Evolutionary conservation across 2,329 filamentous ascomycete species (phyloP).

Genomic region (Monosporascus sp.): DNA sequence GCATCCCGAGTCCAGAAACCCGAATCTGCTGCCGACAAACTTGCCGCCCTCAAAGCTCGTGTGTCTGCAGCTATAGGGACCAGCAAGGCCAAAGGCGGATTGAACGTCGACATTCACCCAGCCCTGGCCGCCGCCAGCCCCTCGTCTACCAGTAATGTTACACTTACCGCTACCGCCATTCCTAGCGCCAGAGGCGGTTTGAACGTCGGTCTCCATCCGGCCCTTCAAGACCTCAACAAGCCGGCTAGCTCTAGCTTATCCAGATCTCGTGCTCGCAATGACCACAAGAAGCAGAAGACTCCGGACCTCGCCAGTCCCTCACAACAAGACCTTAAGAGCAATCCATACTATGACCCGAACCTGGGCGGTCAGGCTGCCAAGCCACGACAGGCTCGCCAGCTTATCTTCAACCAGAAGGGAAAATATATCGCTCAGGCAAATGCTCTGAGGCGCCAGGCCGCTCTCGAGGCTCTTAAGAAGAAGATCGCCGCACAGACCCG

Average conservation of each 20-base stretch:
- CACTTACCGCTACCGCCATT: background rate
- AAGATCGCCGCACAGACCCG: slow-evolving; percentile 81
- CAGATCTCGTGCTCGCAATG: slow-evolving; percentile 13
- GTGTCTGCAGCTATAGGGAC: slow-evolving; percentile 68
- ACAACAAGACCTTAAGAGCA: slow-evolving; percentile 37
- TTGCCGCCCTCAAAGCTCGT: slow-evolving; percentile 74
- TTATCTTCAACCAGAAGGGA: slow-evolving; percentile 90
- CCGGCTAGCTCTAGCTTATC: slow-evolving; percentile 14
- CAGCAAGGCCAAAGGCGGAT: slow-evolving; percentile 40
- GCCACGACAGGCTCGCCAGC: slow-evolving; percentile 64
- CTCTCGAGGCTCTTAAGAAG: slow-evolving; percentile 91
- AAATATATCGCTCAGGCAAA: slow-evolving; percentile 96
- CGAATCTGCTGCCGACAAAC: slow-evolving; percentile 55
- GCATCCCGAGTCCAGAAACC: slow-evolving; percentile 50
- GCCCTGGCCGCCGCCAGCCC: background rate
- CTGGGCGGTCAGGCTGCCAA: slow-evolving; percentile 56
- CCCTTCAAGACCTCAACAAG: slow-evolving; percentile 36
- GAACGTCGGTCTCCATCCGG: slow-evolving; percentile 60
- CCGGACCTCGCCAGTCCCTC: slow-evolving; percentile 21
- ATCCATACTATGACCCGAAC: slow-evolving; percentile 78
- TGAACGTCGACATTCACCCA: slow-evolving; percentile 62
- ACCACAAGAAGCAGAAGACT: slow-evolving; percentile 27
- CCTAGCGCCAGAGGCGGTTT: slow-evolving; percentile 36
- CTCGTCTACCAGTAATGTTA: background rate
- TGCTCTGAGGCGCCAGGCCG: slow-evolving; percentile 78